A percentile compares a stretch with the other conserved stretches of the same genome.
phyloP scores from a whole-genome alignment of 2,329 filamentous ascomycete genomes.

The Reticulascus tulasneorum region DNA sequence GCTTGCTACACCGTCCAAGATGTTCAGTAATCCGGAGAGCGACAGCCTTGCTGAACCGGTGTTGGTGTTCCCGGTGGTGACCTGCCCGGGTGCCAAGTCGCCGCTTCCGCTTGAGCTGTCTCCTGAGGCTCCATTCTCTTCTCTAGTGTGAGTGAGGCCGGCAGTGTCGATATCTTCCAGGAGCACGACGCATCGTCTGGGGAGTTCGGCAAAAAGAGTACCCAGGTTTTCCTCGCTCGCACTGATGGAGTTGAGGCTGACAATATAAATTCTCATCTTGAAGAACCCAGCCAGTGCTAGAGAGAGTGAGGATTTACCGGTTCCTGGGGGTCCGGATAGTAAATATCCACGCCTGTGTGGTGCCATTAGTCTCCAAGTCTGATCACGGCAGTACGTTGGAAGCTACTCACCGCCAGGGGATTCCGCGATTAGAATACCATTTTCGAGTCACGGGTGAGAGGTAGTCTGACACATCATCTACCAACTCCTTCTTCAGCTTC shows the following conservation, averaged over 20 bases:
- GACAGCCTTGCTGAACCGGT: conserved; percentile 53
- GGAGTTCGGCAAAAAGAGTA: conserved; percentile 62
- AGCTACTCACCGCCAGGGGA: too few species aligned
- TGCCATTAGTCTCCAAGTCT: too few species aligned
- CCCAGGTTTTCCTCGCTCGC: conserved; percentile 64
- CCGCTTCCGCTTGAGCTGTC: conserved; percentile 11
- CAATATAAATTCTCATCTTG: conserved; percentile 67
- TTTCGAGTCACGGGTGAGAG: conserved; percentile 57
- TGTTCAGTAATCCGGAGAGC: conserved; percentile 74
- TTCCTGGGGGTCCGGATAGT: conserved; percentile 75
- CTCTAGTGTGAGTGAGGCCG: conserved; percentile 60
- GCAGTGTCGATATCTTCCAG: conserved; percentile 75
- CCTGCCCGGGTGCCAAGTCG: conserved; percentile 28
- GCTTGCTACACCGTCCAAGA: conserved; percentile 69
- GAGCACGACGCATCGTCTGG: conserved; percentile 66
- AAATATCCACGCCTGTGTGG: conserved; percentile 81
- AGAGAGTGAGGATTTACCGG: conserved; percentile 71
- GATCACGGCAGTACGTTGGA: too few species aligned
- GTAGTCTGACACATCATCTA: conserved; percentile 60
- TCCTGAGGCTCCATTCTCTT: conserved; percentile 19
- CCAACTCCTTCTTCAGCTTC: conserved; percentile 53
- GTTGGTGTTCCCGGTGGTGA: conserved; percentile 23
- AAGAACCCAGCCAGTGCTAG: conserved; percentile 68
- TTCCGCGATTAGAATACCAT: conserved; percentile 84
- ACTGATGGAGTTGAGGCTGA: conserved; percentile 59